phyloP scores from a whole-genome alignment of 2,329 filamentous ascomycete genomes.

The Clonostachys sp. region DNA sequence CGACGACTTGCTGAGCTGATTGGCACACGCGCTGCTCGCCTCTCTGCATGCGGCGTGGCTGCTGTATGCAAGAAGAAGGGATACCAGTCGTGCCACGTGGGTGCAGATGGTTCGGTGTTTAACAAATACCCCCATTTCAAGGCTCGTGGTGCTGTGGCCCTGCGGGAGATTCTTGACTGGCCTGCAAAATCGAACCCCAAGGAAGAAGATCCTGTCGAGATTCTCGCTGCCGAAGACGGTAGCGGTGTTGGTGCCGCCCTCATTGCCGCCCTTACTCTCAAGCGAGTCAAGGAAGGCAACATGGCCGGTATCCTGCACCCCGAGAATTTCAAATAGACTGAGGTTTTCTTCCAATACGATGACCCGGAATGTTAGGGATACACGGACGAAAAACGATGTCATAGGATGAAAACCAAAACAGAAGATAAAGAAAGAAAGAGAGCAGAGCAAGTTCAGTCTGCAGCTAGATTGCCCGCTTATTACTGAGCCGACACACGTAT shows the following conservation, averaged over 20 bases:
- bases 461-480: too few relatives aligned
- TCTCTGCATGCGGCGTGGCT: conserved; percentile 91
- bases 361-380: background rate
- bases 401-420: background rate
- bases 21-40: conserved; percentile 85
- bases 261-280: conserved; percentile 72
- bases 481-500: too few relatives aligned
- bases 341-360: background rate
- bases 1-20: conserved; percentile 90
- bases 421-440: background rate
- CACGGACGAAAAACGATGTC: background rate
- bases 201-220: conserved; percentile 82
- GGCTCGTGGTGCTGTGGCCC: conserved; percentile 78
- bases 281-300: conserved; percentile 60
- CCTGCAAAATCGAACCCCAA: conserved; percentile 61
- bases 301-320: conserved; percentile 60
- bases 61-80: conserved; percentile 97
- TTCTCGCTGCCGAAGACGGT: conserved; percentile 89
- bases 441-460: background rate
- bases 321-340: conserved; percentile 48
- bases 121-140: conserved; percentile 99
- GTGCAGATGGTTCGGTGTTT: conserved; percentile 95
- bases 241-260: conserved; percentile 95
- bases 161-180: conserved; percentile 96
- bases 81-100: conserved; percentile 84